Base-by-base conservation (phyloP, 306 rosid species). In the Malus asiatica region DNA sequence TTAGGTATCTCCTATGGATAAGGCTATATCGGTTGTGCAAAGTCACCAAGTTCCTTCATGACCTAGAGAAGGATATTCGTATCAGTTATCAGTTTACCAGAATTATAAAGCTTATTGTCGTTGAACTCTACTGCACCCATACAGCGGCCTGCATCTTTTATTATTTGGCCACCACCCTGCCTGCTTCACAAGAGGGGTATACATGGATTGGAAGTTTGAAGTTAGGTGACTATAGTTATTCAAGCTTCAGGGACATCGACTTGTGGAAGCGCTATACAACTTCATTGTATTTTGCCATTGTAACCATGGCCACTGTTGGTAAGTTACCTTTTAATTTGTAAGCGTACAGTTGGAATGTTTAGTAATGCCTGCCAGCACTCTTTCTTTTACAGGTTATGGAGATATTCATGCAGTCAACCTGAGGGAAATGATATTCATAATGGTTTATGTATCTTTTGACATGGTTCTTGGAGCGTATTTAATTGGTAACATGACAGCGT, bases 241-340 rank as follows among this genome's bases (percentile, higher is more conserved):
- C 95, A 32, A 61, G 77, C 70, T 95, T 95, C 89, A 86, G 97
- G 83, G 99, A 95, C 8, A 92, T 95, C 52, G 99, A 92, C 84
- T 11, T 95, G 44, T 90, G 93, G 96, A 90, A 83, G 84, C 93
- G 99, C 68, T 95, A 95, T 79, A 90, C 84, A 20, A 90, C 97
- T 27, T 95, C 99, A 3, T 74, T 95, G 79, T 95, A 95, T 72
- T 95, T 95, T 59, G 97, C 99, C 61, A 81, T 95, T 76, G 99
- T 95, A 66, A 95, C 99, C 1, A 95, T 95, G 99, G 93, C 98
- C 74, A 95, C 99, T 25, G 97, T 95, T 32, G 99, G 99, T 95
- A 83, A 45, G 89, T 82, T 72, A 51, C 40, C 35, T 57, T 55
- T 44, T 44, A 3, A 15, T 48, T 48, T 18, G 55, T 48, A 14